Conservation (phyloP, 148 eudicot genomes). For the Chenopodium album region DNA sequence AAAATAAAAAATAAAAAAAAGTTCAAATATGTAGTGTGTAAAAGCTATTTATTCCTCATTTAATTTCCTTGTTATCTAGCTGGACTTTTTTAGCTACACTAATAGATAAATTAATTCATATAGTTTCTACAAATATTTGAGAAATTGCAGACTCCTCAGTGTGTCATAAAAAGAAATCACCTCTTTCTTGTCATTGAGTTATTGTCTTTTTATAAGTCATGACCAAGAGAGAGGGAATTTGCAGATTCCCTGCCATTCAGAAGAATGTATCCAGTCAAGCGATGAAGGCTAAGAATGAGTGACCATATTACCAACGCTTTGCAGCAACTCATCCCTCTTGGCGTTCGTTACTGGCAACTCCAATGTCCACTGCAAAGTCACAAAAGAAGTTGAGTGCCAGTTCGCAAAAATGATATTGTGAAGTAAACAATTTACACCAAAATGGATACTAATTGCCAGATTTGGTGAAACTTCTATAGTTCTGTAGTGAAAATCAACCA, state of each 20-base stretch:
- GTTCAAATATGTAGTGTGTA: neutral
- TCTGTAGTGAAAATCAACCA: neutral
- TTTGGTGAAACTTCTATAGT: neutral
- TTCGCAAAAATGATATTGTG: neutral
- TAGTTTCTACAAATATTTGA: neutral
- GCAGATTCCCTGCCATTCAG: neutral
- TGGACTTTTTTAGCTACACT: neutral
- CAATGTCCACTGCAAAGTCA: conserved; percentile 61
- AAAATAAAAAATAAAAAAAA: neutral
- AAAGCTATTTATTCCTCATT: neutral
- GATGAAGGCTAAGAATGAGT: conserved; percentile 46
- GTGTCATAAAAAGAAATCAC: neutral
- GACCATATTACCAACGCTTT: conserved; percentile 32
- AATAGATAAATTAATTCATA: neutral
- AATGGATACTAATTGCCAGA: neutral
- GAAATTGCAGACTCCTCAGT: neutral
- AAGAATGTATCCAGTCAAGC: neutral
- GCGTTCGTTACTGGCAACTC: conserved; percentile 58
- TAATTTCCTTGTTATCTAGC: neutral
- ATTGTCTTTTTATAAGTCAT: neutral
- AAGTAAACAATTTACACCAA: neutral
- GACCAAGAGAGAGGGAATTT: too few species aligned
- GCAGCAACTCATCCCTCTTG: conserved; percentile 53
- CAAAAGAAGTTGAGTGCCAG: neutral
- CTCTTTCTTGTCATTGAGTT: neutral